Evolutionary conservation across 2,329 filamentous ascomycete genomes (phyloP), one percentile per base, ranked within the genome.

Genomic region (Ambrosiella beaveri): DNA sequence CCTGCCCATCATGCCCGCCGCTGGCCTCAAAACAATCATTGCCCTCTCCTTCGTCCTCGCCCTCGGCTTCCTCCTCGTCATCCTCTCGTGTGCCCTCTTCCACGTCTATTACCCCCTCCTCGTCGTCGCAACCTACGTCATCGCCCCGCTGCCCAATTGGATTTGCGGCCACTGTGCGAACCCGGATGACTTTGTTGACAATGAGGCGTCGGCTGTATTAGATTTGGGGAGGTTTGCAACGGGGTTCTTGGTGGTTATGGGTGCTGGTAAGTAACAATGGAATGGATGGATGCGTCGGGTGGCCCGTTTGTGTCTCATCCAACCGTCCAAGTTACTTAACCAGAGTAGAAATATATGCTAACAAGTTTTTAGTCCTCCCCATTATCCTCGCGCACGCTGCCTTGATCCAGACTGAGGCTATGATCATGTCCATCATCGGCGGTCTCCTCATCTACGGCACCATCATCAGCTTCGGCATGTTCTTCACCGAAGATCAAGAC

Each of bases 11-110:
- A 57, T 81, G 78, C 71, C 78, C 74, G 80, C 87, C 76, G 89
- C 93, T 66, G 93, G 93, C 70, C 84, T 98, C 68, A 97, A 96
- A 75, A 98, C 93, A 65, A 98, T 98, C 73, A 98, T 98, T 72
- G 88, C 88, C 63, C 86, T 98, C 65, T 97, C 93, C 69, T 98
- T 98, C 74, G 93, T 98, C 69, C 88, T 98, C 64, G 93, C 93
- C 65, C 93, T 98, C 66, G 93, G 93, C 66, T 98, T 98, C 75
- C 87, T 98, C 66, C 88, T 98, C 65, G 93, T 97, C 65, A 98
- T 98, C 72, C 86, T 98, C 66, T 96, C 90, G 63, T 95, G 90
- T 69, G 93, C 93, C 55, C 82, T 98, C 64, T 98, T 86, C 80
- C 80, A 91, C 69, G 88, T 88, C 72, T 98, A 95, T 80, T 88